Percentiles rank a stretch among this genome's conserved stretches.
phyloP scores from a whole-genome alignment of 139 green algal genomes.

The Coelastrella sp. region DNA sequence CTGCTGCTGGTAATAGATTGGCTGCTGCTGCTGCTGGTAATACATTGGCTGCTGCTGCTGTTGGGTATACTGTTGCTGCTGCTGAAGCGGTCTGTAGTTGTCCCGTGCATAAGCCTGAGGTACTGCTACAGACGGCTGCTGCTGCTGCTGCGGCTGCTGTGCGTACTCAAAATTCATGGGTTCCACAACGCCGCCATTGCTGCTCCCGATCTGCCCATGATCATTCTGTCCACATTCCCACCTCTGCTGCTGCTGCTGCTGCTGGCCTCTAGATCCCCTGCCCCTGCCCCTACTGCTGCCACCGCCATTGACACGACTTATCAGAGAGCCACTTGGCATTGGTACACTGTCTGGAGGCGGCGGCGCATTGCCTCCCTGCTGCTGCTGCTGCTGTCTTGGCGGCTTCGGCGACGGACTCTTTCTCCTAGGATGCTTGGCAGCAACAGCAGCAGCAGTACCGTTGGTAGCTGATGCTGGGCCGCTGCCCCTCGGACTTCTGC shows the following conservation, averaged over 20 bases:
- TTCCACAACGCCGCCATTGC: background rate
- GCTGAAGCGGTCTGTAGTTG: background rate
- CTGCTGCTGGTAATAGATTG: slow-evolving; percentile 2
- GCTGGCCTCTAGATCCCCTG: background rate
- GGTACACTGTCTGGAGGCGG: background rate
- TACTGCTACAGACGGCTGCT: background rate
- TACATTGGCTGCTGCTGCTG: background rate
- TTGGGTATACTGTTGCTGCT: background rate
- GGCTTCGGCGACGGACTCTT: background rate
- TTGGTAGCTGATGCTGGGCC: background rate
- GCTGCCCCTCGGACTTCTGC: background rate
- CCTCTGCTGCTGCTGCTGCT: background rate
- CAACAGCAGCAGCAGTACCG: background rate
- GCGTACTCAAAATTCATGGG: background rate
- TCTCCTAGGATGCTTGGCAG: background rate
- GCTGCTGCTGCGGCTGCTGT: slow-evolving; percentile 13
- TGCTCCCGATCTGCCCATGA: background rate
- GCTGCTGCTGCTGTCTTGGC: background rate
- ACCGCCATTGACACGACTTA: background rate
- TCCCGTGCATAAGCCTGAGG: background rate
- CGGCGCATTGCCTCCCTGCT: background rate
- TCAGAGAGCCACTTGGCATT: background rate
- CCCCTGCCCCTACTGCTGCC: background rate
- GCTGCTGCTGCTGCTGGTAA: background rate
- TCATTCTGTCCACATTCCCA: background rate